Conservation (phyloP, 768 basidiomycete genomes). For the Lactarius pseudohatsudake region DNA sequence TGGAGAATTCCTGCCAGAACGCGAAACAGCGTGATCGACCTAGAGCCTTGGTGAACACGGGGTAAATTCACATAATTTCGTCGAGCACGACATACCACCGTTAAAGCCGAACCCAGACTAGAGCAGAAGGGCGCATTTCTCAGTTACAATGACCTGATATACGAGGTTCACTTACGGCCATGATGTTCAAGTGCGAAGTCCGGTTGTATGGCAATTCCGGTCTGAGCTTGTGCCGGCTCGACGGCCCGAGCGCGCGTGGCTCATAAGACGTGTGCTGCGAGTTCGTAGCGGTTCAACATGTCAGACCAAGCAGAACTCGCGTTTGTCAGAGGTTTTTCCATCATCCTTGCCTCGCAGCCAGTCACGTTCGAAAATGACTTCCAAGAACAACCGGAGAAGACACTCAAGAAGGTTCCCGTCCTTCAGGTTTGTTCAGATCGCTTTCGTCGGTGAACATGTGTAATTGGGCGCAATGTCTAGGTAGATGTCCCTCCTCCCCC, state of each 20-base stretch:
- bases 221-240: not conserved
- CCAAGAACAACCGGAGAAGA: constrained; percentile 65
- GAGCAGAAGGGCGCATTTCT: not conserved
- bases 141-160: not conserved
- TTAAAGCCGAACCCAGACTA: constrained; percentile 68
- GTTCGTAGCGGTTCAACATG: constrained; percentile 42
- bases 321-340: constrained; percentile 66
- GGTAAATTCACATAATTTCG: not conserved
- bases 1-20: constrained; percentile 90
- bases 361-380: constrained; percentile 72
- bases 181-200: constrained; percentile 10
- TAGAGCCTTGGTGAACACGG: constrained; percentile 35
- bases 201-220: not conserved
- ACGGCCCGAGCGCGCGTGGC: not conserved
- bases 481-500: constrained; percentile 62
- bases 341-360: constrained; percentile 64
- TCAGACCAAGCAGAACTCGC: constrained; percentile 46
- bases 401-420: constrained; percentile 67
- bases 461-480: constrained; percentile 36
- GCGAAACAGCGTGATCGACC: constrained; percentile 85
- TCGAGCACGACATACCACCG: constrained; percentile 45
- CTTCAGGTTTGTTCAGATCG: constrained; percentile 51
- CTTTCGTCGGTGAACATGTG: constrained; percentile 9
- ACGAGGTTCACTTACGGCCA: constrained; percentile 32
- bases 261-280: not conserved